A percentile compares a stretch with the other conserved stretches of the same genome.
phyloP scores from a whole-genome alignment of 164 flowering plant genomes.

The Vitis rupestris region DNA sequence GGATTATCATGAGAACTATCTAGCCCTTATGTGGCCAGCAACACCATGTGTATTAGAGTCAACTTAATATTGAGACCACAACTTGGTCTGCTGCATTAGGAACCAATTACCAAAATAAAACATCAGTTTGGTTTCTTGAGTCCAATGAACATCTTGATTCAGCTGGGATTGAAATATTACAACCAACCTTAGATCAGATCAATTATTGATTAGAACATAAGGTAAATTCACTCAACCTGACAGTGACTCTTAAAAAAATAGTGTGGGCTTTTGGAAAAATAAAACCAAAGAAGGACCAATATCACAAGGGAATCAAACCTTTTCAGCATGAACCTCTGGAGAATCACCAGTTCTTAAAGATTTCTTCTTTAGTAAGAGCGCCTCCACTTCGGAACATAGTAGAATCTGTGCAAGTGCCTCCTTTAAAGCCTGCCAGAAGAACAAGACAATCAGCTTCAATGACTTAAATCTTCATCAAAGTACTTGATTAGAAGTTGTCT shows the following conservation, averaged over 20 bases:
- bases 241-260: not conserved
- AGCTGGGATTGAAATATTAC: not conserved
- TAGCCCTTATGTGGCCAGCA: too few species aligned
- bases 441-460: not conserved
- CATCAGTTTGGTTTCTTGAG: constrained; percentile 1
- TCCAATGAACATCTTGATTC: not conserved
- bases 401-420: constrained; percentile 34
- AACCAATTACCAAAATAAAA: too few species aligned
- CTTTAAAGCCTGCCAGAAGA: constrained; percentile 34
- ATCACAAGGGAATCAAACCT: constrained; percentile 26
- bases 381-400: constrained; percentile 42
- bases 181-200: not conserved
- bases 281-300: not conserved
- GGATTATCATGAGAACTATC: too few species aligned
- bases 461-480: too few species aligned
- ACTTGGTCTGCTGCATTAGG: too few species aligned
- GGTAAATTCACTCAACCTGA: not conserved
- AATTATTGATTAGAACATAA: not conserved
- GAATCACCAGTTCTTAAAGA: constrained; percentile 41
- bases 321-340: constrained; percentile 38
- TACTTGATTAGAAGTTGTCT: not conserved
- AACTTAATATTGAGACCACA: too few species aligned
- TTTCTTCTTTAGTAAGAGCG: constrained; percentile 45
- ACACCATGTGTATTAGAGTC: too few species aligned
- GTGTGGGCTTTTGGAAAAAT: not conserved